Evolutionary conservation across 2,329 filamentous ascomycete genomes (phyloP), one percentile per base, ranked within the genome.

Genomic region (Nemania diffusa): DNA sequence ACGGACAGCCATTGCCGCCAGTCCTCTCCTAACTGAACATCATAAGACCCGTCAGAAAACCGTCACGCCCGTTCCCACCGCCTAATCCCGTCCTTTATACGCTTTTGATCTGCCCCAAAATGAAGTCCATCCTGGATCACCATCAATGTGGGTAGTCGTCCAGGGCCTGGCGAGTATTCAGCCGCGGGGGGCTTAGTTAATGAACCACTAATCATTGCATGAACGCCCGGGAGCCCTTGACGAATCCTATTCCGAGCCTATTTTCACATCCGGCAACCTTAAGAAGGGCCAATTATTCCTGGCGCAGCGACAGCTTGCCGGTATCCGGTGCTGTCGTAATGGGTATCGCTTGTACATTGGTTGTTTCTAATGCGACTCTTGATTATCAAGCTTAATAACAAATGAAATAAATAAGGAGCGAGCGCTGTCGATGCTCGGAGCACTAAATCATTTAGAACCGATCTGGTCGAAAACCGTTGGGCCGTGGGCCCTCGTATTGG

Each of bases 401-500:
- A 69, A 69, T 64, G 62, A 70, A 69, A 70, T 40, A 44, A 37
- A 29, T 37, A 46, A 61, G 52, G 55, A 64, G 59, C 22, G 65
- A 65, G 62, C 55, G 56, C 17, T 56, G 56, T 40, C 17, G 40
- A 64, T 42, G 51, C 13, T 51, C 34, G 44, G 57, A 52, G 29
- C 24, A 13, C 6, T 40, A 17, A 11, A 34, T 55, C 29, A 22
- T 26, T 44, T 61, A 76, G 57, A 70, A 76, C 80, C 83, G 63
- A 74, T 75, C 71, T 24, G 74, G 75, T 48, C 84, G 82, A 70
- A 82, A 87, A 5, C 84, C 84, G 65, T 83, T 84, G 7, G 79
- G 69, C 24, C 83, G 80, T 2, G 84, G 80, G 5, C 80, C 78
- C 29, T 88, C 87, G 58, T 90, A 91, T 73, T 90, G 88, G 5